A percentile compares a stretch with the other conserved stretches of the same genome.
These are phyloP conservation scores for Bacidia gigantensis DNA, from an alignment of 495 filamentous ascomycete species.

Conservation along the genomic window DNA sequence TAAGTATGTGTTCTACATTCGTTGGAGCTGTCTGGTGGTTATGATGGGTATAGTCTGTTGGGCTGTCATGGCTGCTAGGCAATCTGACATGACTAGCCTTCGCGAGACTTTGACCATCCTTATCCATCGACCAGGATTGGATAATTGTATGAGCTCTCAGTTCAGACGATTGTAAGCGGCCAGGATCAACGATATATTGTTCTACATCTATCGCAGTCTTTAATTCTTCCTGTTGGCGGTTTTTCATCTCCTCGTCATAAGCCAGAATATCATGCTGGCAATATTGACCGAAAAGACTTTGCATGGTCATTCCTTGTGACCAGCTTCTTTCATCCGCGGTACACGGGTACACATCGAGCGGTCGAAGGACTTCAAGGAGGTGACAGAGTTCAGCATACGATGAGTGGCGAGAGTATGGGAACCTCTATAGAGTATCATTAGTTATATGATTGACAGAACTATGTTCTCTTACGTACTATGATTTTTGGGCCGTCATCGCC, in stretches of 20 bases:
- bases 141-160: no score
- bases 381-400: conserved; percentile 68
- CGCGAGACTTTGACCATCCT: no score
- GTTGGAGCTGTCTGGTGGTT: no score
- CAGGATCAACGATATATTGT: no score
- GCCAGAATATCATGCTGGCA: conserved; percentile 47
- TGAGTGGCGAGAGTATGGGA: conserved; percentile 86
- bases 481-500: not conserved
- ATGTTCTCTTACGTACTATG: not conserved
- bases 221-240: not conserved
- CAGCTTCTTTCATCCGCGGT: conserved; percentile 54
- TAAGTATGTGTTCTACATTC: no score
- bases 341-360: conserved; percentile 72
- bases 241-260: conserved; percentile 51
- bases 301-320: conserved; percentile 48
- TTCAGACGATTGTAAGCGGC: no score
- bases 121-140: no score
- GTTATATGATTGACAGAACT: not conserved
- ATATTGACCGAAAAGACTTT: conserved; percentile 53
- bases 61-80: no score
- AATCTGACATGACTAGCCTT: no score
- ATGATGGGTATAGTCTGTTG: no score
- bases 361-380: conserved; percentile 53
- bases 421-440: conserved; percentile 26
- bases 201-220: conserved; percentile 4